A percentile compares a stretch with the other conserved stretches of the same genome.
These are phyloP conservation scores for Monilinia vaccinii-corymbosi DNA, from an alignment of 2,329 filamentous ascomycete species.

Conservation along the genomic window DNA sequence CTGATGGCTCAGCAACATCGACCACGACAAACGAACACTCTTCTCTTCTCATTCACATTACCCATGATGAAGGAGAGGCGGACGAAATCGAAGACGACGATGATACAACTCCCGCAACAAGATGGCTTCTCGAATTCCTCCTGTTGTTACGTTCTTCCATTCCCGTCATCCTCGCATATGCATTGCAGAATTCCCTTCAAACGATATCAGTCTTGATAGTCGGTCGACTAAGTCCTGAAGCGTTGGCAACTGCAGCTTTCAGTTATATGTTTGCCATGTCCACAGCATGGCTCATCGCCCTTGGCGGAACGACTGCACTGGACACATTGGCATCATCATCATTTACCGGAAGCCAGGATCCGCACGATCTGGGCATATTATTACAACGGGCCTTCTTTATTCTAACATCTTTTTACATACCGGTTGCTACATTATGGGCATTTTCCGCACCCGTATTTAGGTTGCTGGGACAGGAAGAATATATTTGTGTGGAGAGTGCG, in stretches of 20 bases:
- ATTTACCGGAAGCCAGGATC: constrained; percentile 73
- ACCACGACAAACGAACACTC: constrained; percentile 27
- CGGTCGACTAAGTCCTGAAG: constrained; percentile 68
- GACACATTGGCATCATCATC: constrained; percentile 77
- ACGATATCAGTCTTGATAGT: constrained; percentile 75
- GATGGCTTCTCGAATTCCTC: constrained; percentile 51
- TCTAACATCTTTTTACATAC: constrained; percentile 61
- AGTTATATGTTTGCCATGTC: constrained; percentile 93
- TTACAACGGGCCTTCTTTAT: constrained; percentile 70
- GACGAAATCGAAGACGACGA: constrained; percentile 24
- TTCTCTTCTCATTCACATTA: constrained; percentile 21
- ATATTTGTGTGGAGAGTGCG: constrained; percentile 64
- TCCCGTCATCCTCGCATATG: constrained; percentile 77
- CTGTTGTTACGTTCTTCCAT: constrained; percentile 59
- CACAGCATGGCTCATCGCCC: constrained; percentile 76
- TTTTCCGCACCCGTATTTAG: constrained; percentile 67
- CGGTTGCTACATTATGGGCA: constrained; percentile 65
- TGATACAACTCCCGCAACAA: constrained; percentile 14
- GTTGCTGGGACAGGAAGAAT: constrained; percentile 66
- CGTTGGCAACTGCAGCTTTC: constrained; percentile 74
- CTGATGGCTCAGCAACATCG: constrained; percentile 13
- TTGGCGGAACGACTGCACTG: constrained; percentile 77
- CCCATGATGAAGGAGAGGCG: constrained; percentile 17
- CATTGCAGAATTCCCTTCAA: constrained; percentile 76
- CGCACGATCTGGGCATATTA: constrained; percentile 68